Conservation (phyloP, 495 filamentous ascomycete genomes). For the Penicillium manginii region DNA sequence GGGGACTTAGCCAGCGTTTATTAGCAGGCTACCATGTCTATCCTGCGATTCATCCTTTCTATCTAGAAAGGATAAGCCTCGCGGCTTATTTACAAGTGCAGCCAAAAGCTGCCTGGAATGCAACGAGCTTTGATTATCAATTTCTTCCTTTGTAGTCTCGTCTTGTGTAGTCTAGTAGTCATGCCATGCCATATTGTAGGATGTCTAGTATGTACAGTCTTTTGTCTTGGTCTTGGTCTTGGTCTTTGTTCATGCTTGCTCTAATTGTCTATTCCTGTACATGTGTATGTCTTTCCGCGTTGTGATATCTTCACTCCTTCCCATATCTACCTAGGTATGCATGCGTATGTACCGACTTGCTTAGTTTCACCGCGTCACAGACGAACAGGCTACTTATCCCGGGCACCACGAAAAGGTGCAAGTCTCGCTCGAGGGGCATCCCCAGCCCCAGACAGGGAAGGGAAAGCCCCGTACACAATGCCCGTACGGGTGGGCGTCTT, state of each 20-base stretch:
- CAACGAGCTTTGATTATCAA: constrained; percentile 19
- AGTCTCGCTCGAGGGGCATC: constrained; percentile 9
- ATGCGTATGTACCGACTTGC: constrained; percentile 8
- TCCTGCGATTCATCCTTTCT: constrained; percentile 24
- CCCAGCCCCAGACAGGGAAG: background rate
- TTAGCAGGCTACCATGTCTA: too few relatives aligned
- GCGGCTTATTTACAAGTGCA: constrained; percentile 32
- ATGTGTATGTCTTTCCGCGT: background rate
- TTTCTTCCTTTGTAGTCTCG: background rate
- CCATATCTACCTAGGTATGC: background rate
- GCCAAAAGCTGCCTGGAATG: constrained; percentile 24
- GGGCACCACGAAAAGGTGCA: constrained; percentile 21
- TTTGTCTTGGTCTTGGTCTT: too few relatives aligned
- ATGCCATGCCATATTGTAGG: background rate
- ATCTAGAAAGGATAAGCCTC: constrained; percentile 28
- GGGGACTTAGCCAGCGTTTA: too few relatives aligned
- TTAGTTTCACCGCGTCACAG: constrained; percentile 15
- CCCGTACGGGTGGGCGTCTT: constrained; percentile 12
- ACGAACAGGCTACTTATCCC: constrained; percentile 15
- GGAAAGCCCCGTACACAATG: constrained; percentile 4
- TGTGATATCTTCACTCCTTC: background rate
- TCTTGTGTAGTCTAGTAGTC: background rate
- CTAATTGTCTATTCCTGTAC: too few relatives aligned
- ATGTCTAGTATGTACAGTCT: background rate
- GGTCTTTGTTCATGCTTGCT: too few relatives aligned